Conservation (phyloP, 2,329 filamentous ascomycete species). For the Pyricularia pennisetigena region DNA sequence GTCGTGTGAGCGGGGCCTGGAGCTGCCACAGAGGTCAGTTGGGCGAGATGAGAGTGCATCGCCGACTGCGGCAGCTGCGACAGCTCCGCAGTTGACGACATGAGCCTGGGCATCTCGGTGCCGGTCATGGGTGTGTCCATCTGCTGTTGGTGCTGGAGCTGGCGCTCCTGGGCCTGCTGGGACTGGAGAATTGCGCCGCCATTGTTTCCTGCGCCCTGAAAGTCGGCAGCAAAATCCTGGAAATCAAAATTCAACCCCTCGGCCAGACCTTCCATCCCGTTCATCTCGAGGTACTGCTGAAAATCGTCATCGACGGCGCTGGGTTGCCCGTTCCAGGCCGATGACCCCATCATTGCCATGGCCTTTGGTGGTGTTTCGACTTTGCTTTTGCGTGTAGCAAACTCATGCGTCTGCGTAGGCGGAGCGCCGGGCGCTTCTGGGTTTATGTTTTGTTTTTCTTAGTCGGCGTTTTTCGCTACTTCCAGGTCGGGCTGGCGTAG, state of each 20-base stretch:
- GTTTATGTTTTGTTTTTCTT: background rate
- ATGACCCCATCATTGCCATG: slow-evolving; percentile 40
- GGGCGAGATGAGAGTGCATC: background rate
- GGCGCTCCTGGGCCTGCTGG: slow-evolving; percentile 14
- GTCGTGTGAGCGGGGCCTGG: background rate
- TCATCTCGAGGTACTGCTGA: slow-evolving; percentile 54
- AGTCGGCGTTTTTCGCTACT: background rate
- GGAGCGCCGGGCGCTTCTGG: background rate
- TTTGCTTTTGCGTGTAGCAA: background rate
- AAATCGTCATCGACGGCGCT: slow-evolving; percentile 48
- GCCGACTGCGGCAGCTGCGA: background rate
- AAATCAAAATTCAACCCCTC: slow-evolving; percentile 53
- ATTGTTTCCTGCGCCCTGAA: slow-evolving; percentile 26
- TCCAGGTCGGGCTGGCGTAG: background rate
- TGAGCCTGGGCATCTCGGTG: slow-evolving; percentile 26
- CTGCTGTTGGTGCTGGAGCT: slow-evolving; percentile 17
- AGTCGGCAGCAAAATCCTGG: slow-evolving; percentile 41
- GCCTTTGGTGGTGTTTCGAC: background rate
- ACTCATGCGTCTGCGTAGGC: background rate
- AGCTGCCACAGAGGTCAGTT: background rate
- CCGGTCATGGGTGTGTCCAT: slow-evolving; percentile 42
- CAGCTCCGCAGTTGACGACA: slow-evolving; percentile 13
- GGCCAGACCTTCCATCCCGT: slow-evolving; percentile 39
- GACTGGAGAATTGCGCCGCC: slow-evolving; percentile 10
- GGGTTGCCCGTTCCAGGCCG: slow-evolving; percentile 34